phyloP scores from a whole-genome alignment of 257 asterid genomes.

The Plantago major region DNA sequence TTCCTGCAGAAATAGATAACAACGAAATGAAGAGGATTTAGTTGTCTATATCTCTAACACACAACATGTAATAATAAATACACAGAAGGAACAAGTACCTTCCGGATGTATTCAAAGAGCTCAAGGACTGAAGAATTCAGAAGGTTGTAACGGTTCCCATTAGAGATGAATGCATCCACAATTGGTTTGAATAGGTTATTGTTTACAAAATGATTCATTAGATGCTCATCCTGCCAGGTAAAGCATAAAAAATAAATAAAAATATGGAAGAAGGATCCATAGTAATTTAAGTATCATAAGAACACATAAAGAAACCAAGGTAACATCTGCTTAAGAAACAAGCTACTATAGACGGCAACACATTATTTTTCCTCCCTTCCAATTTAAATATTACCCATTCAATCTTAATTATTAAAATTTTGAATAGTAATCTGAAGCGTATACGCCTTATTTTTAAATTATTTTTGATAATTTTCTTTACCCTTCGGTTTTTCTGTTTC shows the following conservation, averaged over 20 bases:
- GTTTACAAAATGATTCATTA: slow-evolving; percentile 73
- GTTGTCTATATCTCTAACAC: not conserved
- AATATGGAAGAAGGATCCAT: too few relatives aligned
- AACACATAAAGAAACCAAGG: too few relatives aligned
- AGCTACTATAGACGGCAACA: too few relatives aligned
- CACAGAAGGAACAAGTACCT: slow-evolving; percentile 38
- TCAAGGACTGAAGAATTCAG: slow-evolving; percentile 93
- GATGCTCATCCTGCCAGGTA: slow-evolving; percentile 82
- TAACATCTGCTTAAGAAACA: too few relatives aligned
- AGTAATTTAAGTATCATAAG: too few relatives aligned
- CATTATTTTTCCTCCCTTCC: too few relatives aligned
- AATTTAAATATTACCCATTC: too few relatives aligned
- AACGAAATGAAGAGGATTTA: slow-evolving; percentile 5
- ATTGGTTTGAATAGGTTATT: slow-evolving; percentile 79
- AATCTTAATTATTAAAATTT: too few relatives aligned
- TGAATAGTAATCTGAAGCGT: too few relatives aligned
- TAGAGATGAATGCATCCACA: slow-evolving; percentile 74
- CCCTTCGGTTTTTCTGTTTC: too few relatives aligned
- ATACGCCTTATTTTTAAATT: too few relatives aligned
- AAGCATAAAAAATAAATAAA: not conserved
- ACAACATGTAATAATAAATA: not conserved
- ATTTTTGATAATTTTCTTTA: too few relatives aligned
- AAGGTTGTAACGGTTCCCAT: slow-evolving; percentile 91
- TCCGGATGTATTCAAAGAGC: slow-evolving; percentile 72
- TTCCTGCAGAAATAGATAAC: slow-evolving; percentile 53